Percentiles rank a stretch among this genome's conserved stretches.
phyloP scores from a whole-genome alignment of 345 rosid species.

The Mallotus nudiflorus region DNA sequence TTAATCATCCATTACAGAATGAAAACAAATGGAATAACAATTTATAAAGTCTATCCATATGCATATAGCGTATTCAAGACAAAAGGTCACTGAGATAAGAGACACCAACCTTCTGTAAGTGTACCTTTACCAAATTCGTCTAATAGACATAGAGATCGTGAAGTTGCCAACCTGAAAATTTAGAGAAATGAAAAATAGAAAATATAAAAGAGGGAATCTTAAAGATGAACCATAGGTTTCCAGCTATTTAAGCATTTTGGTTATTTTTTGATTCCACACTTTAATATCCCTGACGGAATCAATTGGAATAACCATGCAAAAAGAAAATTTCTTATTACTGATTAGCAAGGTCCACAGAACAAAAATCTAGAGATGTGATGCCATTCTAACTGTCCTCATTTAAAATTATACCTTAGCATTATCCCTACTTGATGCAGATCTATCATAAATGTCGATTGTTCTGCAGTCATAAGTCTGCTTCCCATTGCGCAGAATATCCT shows the following conservation, averaged over 20 bases:
- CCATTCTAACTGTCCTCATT: not conserved
- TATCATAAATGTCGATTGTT: slow-evolving; percentile 95
- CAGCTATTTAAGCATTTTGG: slow-evolving; percentile 1
- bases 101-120: slow-evolving; percentile 81
- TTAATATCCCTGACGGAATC: not conserved
- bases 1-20: not conserved
- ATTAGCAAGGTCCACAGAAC: slow-evolving; percentile 1
- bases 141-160: slow-evolving; percentile 80
- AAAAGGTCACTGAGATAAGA: not conserved
- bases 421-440: slow-evolving; percentile 98
- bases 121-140: slow-evolving; percentile 99
- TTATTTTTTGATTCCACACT: not conserved
- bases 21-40: slow-evolving; percentile 6
- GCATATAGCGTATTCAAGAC: not conserved
- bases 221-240: slow-evolving; percentile 3
- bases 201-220: not conserved
- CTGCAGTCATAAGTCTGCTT: slow-evolving; percentile 84
- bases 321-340: slow-evolving; percentile 10
- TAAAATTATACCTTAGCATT: slow-evolving; percentile 71
- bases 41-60: not conserved
- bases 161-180: slow-evolving; percentile 79
- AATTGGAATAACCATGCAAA: slow-evolving; percentile 9
- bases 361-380: slow-evolving; percentile 10
- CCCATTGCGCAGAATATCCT: slow-evolving; percentile 98
- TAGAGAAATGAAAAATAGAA: slow-evolving; percentile 6